Percentiles rank a stretch among this genome's conserved stretches.
phyloP scores from a whole-genome alignment of 192 early-diverging fungal genomes.

The Umbelopsis vinacea region DNA sequence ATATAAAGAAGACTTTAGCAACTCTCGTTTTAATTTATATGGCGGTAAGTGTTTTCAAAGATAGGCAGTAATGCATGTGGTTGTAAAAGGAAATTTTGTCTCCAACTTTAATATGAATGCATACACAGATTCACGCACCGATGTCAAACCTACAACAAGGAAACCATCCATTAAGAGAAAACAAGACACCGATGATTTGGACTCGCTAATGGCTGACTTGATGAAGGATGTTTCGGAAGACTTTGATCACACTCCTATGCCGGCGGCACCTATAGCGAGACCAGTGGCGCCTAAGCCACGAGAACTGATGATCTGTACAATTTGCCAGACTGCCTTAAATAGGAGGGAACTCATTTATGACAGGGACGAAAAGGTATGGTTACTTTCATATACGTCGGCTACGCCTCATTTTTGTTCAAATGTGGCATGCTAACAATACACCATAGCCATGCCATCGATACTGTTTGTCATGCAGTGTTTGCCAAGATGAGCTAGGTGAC shows the following conservation, averaged over 20 bases:
- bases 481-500: constrained; percentile 48
- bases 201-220: constrained; percentile 48
- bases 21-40: constrained; percentile 1
- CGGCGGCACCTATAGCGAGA: not conserved
- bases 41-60: constrained; percentile 9
- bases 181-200: constrained; percentile 27
- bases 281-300: constrained; percentile 16
- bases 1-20: constrained; percentile 6
- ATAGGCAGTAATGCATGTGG: not conserved
- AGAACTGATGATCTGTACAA: constrained; percentile 8
- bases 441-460: constrained; percentile 47
- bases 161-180: constrained; percentile 7
- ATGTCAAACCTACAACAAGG: not conserved
- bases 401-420: not conserved
- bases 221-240: constrained; percentile 40
- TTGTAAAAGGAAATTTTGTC: constrained; percentile 5
- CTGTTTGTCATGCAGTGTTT: constrained; percentile 59
- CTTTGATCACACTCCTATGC: not conserved
- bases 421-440: not conserved
- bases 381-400: not conserved
- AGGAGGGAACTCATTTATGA: constrained; percentile 4
- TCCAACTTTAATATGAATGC: constrained; percentile 2
- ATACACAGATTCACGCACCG: constrained; percentile 4
- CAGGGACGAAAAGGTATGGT: constrained; percentile 37
- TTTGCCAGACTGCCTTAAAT: constrained; percentile 22